Conservation (phyloP, 306 rosid species). For the Astragalus glycyphyllos region DNA sequence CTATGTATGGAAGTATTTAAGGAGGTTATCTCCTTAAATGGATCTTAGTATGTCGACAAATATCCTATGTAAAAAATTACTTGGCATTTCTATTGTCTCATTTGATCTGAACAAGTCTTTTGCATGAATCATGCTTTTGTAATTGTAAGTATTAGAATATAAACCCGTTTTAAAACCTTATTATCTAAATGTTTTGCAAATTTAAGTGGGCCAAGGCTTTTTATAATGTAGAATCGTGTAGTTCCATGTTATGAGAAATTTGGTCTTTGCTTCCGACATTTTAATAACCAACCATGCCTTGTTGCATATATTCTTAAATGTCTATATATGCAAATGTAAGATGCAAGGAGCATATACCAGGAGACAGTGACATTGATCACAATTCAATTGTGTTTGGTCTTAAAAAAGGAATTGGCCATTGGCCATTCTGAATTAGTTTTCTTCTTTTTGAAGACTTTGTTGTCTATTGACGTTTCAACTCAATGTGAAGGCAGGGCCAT, state of each 20-base stretch:
- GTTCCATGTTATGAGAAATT: slow-evolving; percentile 2
- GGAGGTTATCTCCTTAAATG: too few relatives aligned
- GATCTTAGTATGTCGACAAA: too few relatives aligned
- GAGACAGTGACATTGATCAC: slow-evolving; percentile 2
- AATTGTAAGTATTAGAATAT: neutral
- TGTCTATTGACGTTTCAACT: slow-evolving; percentile 44
- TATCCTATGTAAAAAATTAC: neutral
- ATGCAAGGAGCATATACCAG: neutral
- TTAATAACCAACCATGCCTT: neutral
- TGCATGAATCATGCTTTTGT: neutral
- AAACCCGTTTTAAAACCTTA: neutral
- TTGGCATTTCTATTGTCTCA: neutral
- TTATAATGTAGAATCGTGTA: too few relatives aligned
- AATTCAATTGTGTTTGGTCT: slow-evolving; percentile 25
- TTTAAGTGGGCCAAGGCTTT: neutral
- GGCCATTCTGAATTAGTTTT: slow-evolving; percentile 28
- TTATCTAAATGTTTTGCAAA: neutral
- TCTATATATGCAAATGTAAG: neutral
- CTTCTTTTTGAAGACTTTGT: slow-evolving; percentile 14
- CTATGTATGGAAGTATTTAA: too few relatives aligned
- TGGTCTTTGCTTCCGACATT: slow-evolving; percentile 7
- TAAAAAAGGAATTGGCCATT: slow-evolving; percentile 36
- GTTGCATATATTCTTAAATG: neutral
- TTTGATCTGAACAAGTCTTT: neutral
- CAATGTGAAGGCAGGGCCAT: slow-evolving; percentile 27